Evolutionary conservation across 345 rosid genomes (phyloP), one percentile per base, ranked within the genome.

Genomic region (Populus euphratica): DNA sequence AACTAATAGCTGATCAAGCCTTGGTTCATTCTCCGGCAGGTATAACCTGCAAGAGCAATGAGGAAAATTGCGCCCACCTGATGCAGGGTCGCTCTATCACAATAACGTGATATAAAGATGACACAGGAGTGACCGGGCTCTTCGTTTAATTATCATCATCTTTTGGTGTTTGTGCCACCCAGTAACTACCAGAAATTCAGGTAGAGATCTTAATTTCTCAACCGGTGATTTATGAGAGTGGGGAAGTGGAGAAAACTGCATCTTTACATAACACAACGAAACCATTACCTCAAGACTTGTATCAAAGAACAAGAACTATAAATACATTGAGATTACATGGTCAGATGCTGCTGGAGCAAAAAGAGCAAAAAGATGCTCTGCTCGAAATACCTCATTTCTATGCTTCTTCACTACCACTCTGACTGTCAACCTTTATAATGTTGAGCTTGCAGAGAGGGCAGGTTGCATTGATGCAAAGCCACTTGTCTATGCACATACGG

Each of bases 41-140:
- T 8, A 39, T 39, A 6, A 8, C 41, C 41, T 33, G 4, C 4
- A 33, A 33, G 35, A 33, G 35, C 41, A 39, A 39, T 38, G 41
- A 38, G 33, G 33, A 31, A 31, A 31, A 38, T 38, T 38, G 8
- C 8, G 41, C 41, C 41, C 41, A 7, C 7, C 8, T 39, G 41
- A 39, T 39, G 41, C 7, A 7, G 41, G 41, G 41, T 39, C 41
- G 7, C 1, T 39, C 9, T 6, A 39, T 27, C 1, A 1, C 29
- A 27, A 27, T 39, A 6, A 39, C 9, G 8, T 39, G 41, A 39
- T 39, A 39, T 6, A 39, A 39, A 8, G 41, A 39, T 39, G 41
- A 4, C 10, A 0, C 0, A 1, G 0, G 75, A 59, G 78, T 61
- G 2, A 3, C 86, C 61, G 81, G 79, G 85, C 82, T 81, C 72